These are phyloP conservation scores for Botrytis pseudocinerea DNA, from an alignment of 2,329 filamentous ascomycete genomes.

Conservation along the genomic window DNA sequence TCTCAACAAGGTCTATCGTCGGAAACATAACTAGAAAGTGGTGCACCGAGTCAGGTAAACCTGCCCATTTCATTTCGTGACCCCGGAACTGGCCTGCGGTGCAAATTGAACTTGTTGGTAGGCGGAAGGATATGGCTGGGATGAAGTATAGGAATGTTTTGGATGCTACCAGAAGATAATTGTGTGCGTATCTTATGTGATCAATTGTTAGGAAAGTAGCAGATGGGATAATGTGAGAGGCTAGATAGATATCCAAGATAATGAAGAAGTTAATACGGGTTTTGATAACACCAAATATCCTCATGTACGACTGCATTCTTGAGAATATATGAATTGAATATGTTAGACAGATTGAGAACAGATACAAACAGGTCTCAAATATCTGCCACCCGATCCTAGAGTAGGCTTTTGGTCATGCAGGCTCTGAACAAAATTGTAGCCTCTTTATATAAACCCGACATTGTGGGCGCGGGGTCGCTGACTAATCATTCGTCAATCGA, in stretches of 20 bases:
- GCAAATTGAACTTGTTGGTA: not conserved
- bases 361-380: not conserved
- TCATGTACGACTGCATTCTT: not conserved
- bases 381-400: not conserved
- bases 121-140: not conserved
- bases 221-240: rapidly evolving
- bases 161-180: no score
- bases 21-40: not conserved
- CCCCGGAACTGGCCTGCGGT: not conserved
- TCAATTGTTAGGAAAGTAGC: not conserved
- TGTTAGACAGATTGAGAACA: not conserved
- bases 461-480: constrained; percentile 3
- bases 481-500: constrained; percentile 14
- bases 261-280: not conserved
- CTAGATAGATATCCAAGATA: no score
- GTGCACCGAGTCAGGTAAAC: rapidly evolving
- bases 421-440: not conserved
- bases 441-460: not conserved
- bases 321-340: not conserved
- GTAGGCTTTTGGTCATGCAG: not conserved
- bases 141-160: not conserved
- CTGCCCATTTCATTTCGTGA: not conserved
- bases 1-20: not conserved
- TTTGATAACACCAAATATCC: not conserved
- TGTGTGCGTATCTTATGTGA: not conserved